Evolutionary conservation across 73 alveolate genomes (phyloP).

Genomic region (Symbiodinium natans): DNA sequence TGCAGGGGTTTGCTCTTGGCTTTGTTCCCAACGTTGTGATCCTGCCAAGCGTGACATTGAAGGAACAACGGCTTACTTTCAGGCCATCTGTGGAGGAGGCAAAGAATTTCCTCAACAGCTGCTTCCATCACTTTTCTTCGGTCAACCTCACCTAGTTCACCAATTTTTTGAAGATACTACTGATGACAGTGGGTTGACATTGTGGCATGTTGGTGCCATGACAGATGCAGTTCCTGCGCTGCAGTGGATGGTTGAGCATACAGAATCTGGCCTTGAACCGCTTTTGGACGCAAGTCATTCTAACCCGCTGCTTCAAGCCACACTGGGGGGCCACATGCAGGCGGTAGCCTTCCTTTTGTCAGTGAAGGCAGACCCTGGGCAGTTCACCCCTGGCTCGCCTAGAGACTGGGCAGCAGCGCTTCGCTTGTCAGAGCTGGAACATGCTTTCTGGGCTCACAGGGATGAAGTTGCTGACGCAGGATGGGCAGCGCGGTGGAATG

Average conservation of each 20-base stretch:
- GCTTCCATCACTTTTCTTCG: not conserved
- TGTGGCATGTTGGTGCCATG: conserved; percentile 8
- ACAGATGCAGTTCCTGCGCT: not conserved
- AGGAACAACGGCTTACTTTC: not conserved
- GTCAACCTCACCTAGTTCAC: not conserved
- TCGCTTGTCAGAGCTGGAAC: not conserved
- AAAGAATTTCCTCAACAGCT: not conserved
- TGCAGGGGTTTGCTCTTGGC: not conserved
- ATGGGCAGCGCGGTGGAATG: conserved; percentile 4
- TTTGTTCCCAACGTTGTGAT: not conserved
- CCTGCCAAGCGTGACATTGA: conserved; percentile 1
- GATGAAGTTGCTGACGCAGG: not conserved
- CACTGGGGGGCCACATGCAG: not conserved
- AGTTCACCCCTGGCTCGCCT: not conserved
- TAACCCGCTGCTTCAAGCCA: not conserved
- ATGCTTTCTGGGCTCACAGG: not conserved
- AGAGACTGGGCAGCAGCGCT: not conserved
- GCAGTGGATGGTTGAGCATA: not conserved
- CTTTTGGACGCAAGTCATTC: not conserved
- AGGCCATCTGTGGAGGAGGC: not conserved
- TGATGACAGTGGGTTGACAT: not conserved
- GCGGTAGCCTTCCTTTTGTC: not conserved
- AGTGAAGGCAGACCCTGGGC: not conserved
- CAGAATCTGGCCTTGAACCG: not conserved
- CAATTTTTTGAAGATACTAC: not conserved